Percentiles rank a stretch among this genome's conserved stretches.
Conservation (phyloP, 768 basidiomycete genomes). For the Postia placenta region DNA sequence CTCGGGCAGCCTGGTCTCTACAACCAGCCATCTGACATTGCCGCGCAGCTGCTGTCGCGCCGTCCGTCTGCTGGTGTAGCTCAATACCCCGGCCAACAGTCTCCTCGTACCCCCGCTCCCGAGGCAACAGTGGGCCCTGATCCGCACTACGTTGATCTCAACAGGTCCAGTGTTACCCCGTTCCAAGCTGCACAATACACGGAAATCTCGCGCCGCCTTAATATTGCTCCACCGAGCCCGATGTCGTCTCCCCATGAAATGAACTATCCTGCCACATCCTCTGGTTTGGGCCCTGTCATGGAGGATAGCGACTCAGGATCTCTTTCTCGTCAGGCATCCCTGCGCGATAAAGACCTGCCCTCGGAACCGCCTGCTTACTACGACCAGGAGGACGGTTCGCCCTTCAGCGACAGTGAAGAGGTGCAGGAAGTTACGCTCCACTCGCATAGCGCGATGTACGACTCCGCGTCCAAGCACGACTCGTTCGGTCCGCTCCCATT, state of each 20-base stretch:
- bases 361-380: background rate
- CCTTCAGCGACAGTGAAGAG: constrained; percentile 22
- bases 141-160: constrained; percentile 57
- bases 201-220: constrained; percentile 57
- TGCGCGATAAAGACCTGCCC: background rate
- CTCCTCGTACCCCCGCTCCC: constrained; percentile 2
- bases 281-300: constrained; percentile 14
- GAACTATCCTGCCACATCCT: background rate
- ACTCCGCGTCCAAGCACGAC: constrained; percentile 22
- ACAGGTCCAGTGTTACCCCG: constrained; percentile 64
- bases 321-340: background rate
- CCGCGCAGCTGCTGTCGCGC: constrained; percentile 11
- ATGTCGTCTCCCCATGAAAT: background rate
- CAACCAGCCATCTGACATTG: background rate
- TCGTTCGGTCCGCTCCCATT: constrained; percentile 18
- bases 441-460: background rate
- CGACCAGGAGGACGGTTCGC: constrained; percentile 17
- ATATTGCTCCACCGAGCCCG: constrained; percentile 15
- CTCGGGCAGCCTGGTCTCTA: background rate
- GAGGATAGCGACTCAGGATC: constrained; percentile 12
- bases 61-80: constrained; percentile 8
- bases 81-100: constrained; percentile 14
- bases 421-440: constrained; percentile 4
- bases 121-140: constrained; percentile 3
- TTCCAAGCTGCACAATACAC: constrained; percentile 73